phyloP scores from a whole-genome alignment of 2,329 filamentous ascomycete genomes.

The Penicillium sclerotigenum region DNA sequence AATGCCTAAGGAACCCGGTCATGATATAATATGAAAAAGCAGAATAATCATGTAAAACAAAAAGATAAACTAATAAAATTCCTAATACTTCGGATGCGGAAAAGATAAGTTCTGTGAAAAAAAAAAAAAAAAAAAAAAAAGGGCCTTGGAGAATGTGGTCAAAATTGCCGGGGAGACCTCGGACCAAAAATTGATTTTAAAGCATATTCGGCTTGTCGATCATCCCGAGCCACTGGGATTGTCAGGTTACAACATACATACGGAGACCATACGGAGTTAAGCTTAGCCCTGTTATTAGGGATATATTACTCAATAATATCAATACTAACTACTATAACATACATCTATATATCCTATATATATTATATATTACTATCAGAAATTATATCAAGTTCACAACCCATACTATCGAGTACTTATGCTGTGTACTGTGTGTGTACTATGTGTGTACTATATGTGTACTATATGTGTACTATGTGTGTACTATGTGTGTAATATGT shows the following conservation, averaged over 20 bases:
- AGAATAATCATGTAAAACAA: too few relatives aligned
- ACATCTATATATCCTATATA: neutral
- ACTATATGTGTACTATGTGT: too few relatives aligned
- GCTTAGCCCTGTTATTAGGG: neutral
- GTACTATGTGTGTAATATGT: too few relatives aligned
- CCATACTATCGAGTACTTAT: too few relatives aligned
- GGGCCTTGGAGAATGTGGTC: neutral
- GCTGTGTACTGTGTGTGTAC: too few relatives aligned
- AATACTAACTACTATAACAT: neutral
- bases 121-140: too few relatives aligned
- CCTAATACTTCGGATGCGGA: neutral
- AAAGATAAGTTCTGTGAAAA: neutral
- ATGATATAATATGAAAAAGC: too few relatives aligned
- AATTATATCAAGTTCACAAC: too few relatives aligned
- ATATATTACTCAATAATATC: neutral
- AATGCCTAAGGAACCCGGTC: too few relatives aligned
- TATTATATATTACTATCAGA: too few relatives aligned
- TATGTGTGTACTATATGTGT: too few relatives aligned
- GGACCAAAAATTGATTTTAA: neutral
- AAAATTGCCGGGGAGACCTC: neutral
- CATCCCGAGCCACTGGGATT: conserved; percentile 1
- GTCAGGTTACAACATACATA: neutral
- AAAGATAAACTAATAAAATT: too few relatives aligned
- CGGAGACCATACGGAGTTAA: neutral
- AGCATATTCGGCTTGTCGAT: conserved; percentile 1